These are phyloP conservation scores for Polytrichum formosum DNA, from an alignment of 225 moss, liverwort and hornwort genomes.

Conservation along the genomic window DNA sequence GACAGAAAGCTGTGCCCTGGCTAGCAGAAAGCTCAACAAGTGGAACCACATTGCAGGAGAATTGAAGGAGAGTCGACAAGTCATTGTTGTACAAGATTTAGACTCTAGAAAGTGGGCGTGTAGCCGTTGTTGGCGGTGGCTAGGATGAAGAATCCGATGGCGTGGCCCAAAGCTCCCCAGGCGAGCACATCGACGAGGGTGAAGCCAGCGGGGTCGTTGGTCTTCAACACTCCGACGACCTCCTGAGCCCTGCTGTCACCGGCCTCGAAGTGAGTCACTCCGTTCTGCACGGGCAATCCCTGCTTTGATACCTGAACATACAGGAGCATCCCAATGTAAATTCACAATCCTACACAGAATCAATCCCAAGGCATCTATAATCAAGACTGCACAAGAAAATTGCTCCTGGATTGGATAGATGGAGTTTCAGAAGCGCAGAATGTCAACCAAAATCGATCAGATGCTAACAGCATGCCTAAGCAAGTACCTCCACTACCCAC, in stretches of 20 bases:
- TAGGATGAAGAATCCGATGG: constrained; percentile 70
- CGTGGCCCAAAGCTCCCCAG: constrained; percentile 90
- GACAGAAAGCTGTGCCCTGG: no score
- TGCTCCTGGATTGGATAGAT: no score
- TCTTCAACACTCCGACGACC: constrained; percentile 66
- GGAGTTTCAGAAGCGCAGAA: no score
- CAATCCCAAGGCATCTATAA: no score
- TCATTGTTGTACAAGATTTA: neutral
- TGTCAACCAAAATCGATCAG: no score
- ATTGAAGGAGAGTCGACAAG: neutral
- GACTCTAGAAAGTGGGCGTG: constrained; percentile 58
- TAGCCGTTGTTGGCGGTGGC: constrained; percentile 77
- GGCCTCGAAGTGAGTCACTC: constrained; percentile 84
- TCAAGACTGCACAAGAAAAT: no score
- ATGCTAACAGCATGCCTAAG: no score
- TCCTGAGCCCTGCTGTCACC: constrained; percentile 82
- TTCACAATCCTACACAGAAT: no score
- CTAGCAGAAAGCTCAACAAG: no score
- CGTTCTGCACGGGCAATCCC: constrained; percentile 83
- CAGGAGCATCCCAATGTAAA: neutral
- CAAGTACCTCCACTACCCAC: no score
- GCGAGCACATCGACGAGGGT: constrained; percentile 79
- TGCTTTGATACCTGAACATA: constrained; percentile 45
- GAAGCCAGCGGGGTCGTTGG: constrained; percentile 90
- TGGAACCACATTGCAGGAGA: no score